A percentile compares a stretch with the other conserved stretches of the same genome.
These are phyloP conservation scores for Entomortierella beljakovae DNA, from an alignment of 192 early-diverging fungal genomes.

Conservation along the genomic window DNA sequence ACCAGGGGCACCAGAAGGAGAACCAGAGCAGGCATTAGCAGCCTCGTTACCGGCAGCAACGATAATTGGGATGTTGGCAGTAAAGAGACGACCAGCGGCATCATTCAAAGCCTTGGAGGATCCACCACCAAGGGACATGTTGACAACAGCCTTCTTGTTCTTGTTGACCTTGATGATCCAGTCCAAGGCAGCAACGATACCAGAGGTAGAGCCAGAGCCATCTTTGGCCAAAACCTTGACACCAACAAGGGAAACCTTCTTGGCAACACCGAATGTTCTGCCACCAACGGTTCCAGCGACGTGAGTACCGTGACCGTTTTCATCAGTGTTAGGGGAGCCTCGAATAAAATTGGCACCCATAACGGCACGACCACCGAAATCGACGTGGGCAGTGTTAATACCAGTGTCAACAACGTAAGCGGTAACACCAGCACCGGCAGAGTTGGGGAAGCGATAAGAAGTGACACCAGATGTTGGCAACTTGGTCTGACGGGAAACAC, in stretches of 20 bases:
- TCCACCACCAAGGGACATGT: constrained; percentile 82
- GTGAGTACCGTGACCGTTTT: constrained; percentile 65
- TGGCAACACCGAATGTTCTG: constrained; percentile 73
- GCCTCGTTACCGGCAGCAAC: constrained; percentile 82
- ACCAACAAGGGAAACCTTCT: constrained; percentile 63
- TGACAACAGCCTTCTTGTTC: constrained; percentile 64
- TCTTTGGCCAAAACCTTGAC: constrained; percentile 69
- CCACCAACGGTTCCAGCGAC: constrained; percentile 58
- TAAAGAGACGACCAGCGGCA: constrained; percentile 64
- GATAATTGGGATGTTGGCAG: constrained; percentile 74
- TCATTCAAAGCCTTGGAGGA: constrained; percentile 69
- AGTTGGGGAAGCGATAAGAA: constrained; percentile 24
- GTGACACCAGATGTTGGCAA: background rate
- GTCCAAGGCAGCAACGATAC: constrained; percentile 59
- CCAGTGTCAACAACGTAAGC: constrained; percentile 61
- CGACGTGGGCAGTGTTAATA: constrained; percentile 37
- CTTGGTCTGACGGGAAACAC: constrained; percentile 46
- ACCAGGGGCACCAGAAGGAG: constrained; percentile 61
- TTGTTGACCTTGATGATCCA: constrained; percentile 42
- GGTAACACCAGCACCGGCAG: constrained; percentile 47
- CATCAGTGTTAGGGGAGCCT: constrained; percentile 31
- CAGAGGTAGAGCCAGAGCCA: constrained; percentile 64
- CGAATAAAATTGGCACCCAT: constrained; percentile 56
- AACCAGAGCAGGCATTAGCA: constrained; percentile 70
- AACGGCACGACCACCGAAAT: constrained; percentile 66